Evolutionary conservation across 1,284 basidiomycete genomes (phyloP), one percentile per base, ranked within the genome.

Genomic region (Irpex rosettiformis): DNA sequence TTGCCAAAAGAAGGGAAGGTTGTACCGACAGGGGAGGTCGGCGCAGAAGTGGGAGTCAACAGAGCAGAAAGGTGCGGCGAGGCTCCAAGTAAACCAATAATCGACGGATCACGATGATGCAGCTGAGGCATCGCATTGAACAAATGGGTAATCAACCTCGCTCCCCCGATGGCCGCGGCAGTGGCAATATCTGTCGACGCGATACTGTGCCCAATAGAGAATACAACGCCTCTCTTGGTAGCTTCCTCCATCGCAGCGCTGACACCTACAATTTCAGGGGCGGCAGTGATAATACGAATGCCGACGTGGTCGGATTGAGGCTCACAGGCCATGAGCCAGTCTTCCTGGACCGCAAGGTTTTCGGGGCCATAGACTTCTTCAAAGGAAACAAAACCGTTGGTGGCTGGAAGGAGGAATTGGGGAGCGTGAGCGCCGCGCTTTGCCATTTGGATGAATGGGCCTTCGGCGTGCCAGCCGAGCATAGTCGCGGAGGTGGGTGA

Each of bases 81-180:
- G 21, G 89, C 84, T 27, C 93, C 93, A 47, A 96, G 77, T 4
- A 96, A 80, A 27, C 94, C 94, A 61, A 96, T 93, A 66, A 96
- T 92, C 11, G 84, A 91, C 48, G 91, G 89, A 68, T 92, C 90
- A 42, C 91, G 82, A 67, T 94, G 91, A 69, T 93, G 91, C 56
- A 94, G 74, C 66, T 89, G 89, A 3, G 91, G 90, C 92, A 94
- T 94, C 4, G 92, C 92, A 67, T 96, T 96, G 84, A 94, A 95
- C 21, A 96, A 78, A 72, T 96, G 94, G 0, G 94, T 96, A 66
- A 96, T 93, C 64, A 94, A 84, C 5, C 85, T 79, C 3, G 93
- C 91, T 28, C 92, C 91, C 56, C 78, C 76, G 43, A 80, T 75
- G 4, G 91, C 81, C 1, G 91, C 90, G 1, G 75, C 77, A 3